Evolutionary conservation across 139 green algal species (phyloP).

Genomic region (Chloropicon primus): DNA sequence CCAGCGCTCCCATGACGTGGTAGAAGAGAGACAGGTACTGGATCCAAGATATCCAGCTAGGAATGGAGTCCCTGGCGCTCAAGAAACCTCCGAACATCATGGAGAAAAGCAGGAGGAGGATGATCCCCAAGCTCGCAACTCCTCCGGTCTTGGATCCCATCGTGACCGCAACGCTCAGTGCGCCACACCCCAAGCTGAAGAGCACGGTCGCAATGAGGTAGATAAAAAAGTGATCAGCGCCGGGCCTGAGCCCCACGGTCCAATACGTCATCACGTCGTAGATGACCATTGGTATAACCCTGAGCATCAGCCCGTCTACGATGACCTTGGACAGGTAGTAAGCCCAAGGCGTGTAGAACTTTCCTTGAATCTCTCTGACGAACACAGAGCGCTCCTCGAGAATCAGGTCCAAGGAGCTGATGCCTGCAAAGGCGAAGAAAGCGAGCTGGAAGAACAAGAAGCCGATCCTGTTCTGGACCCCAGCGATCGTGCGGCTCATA

Average conservation of each 20-base stretch:
- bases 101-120: background rate
- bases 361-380: background rate
- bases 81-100: background rate
- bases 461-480: background rate
- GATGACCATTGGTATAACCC: background rate
- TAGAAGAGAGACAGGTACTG: background rate
- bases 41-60: background rate
- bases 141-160: background rate
- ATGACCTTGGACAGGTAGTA: background rate
- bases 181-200: background rate
- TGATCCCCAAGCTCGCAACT: background rate
- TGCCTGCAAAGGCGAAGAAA: background rate
- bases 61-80: background rate
- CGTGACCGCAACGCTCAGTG: background rate
- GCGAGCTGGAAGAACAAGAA: background rate
- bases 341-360: background rate
- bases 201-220: background rate
- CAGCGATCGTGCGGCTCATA: background rate
- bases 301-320: background rate
- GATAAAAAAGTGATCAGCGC: background rate
- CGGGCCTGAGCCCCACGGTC: background rate
- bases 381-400: background rate
- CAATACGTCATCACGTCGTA: background rate
- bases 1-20: background rate
- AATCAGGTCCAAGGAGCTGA: background rate